Base-by-base conservation (phyloP, 2,329 filamentous ascomycete genomes). In the Apiospora arundinis region DNA sequence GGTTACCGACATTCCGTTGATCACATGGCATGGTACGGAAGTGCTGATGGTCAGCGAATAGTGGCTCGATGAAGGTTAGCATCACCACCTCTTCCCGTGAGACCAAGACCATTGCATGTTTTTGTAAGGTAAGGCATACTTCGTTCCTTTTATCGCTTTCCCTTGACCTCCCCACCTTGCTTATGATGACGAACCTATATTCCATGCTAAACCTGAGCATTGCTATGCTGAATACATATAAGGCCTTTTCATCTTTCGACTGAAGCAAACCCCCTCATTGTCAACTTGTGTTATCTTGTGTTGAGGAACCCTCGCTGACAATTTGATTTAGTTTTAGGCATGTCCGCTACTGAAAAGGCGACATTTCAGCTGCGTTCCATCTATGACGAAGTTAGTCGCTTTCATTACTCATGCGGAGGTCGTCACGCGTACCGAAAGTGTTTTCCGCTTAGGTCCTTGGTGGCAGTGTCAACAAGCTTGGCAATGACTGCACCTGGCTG, bases 401-500 rank as follows among this genome's bases (percentile, higher is more conserved):
- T 16, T 56, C 23, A n/a, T 56, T 40, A 45, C 44, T 23, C 48
- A 23, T 23, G 32, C 28, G 69, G 76, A 82, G 69, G 83, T 80
- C 9, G 42, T 49, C 49, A 12, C 23, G 85, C 87, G 73, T 85
- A 93, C 89, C 82, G 91, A 76, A 96, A 82, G 78, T 93, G 95
- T 77, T 91, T 91, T 40, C 96, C 96, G 77, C 88, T 95, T 74
- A 98, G 82, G 23, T 91, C 88, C 70, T 83, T 88, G 4, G 88
- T 85, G 7, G 90, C 93, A 66, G 88, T 85, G 21, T 93, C 80
- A 0, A 91, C 92, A 73, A 98, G 85, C 77, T 89, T 92, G 3
- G 95, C 95, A 82, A 98, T 95, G 16, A 98, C 94, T 81, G 91
- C 85, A 0, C 94, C 95, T 0, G 95, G 93, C 82, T 95, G 92